These are phyloP conservation scores for Scedosporium minutisporum DNA, from an alignment of 2,329 filamentous ascomycete species.

Conservation along the genomic window DNA sequence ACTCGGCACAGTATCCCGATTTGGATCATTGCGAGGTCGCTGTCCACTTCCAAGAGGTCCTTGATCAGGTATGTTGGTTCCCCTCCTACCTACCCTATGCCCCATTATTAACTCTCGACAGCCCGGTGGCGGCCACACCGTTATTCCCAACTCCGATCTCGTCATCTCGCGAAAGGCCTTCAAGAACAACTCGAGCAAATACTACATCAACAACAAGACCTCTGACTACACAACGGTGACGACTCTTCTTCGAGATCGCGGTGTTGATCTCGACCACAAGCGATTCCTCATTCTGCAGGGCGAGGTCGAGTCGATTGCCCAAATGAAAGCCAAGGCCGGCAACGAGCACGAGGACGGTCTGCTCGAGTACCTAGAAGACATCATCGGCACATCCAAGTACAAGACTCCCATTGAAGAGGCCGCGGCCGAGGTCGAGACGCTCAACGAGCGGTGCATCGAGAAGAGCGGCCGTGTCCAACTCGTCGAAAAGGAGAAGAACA, in stretches of 20 bases:
- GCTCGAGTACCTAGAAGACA: conserved; percentile 94
- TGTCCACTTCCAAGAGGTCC: conserved; percentile 91
- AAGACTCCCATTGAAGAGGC: conserved; percentile 95
- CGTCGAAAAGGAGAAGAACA: conserved; percentile 92
- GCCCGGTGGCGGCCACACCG: conserved; percentile 63
- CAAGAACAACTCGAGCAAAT: conserved; percentile 97
- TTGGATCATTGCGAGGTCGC: conserved; percentile 90
- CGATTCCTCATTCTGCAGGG: conserved; percentile 95
- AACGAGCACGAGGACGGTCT: conserved; percentile 95
- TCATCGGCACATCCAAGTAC: conserved; percentile 97
- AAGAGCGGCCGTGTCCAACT: conserved; percentile 94
- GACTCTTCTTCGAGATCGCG: conserved; percentile 72
- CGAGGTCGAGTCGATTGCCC: conserved; percentile 95
- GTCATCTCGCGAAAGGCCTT: conserved; percentile 88
- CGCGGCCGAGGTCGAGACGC: conserved; percentile 75
- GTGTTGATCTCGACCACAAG: conserved; percentile 95
- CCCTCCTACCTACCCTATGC: neutral
- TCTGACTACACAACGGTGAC: conserved; percentile 92
- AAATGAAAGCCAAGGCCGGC: conserved; percentile 95
- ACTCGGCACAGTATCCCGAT: conserved; percentile 78
- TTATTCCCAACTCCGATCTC: conserved; percentile 75
- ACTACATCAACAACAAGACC: conserved; percentile 85
- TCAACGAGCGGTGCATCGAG: conserved; percentile 91
- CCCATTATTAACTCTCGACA: conserved; percentile 22
- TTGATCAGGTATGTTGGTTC: conserved; percentile 55